Conservation (phyloP, 768 basidiomycete species). For the Lactifluus pinguis region DNA sequence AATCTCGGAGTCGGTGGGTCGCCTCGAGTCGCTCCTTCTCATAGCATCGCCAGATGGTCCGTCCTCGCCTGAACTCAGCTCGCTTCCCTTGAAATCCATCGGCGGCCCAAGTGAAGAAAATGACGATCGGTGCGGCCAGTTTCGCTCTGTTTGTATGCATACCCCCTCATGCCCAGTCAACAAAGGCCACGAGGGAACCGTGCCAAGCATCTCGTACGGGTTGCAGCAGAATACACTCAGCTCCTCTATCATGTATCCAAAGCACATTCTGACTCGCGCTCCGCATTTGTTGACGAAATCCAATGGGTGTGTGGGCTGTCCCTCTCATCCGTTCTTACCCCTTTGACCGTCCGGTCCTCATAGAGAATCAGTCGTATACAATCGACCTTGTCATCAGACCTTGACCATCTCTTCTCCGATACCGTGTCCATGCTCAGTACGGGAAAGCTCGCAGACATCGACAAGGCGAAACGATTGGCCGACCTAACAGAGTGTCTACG, state of each 20-base stretch:
- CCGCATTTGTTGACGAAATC: slow-evolving; percentile 72
- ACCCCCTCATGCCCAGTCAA: not conserved
- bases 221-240: slow-evolving; percentile 88
- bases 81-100: slow-evolving; percentile 26
- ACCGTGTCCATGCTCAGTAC: slow-evolving; percentile 46
- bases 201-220: slow-evolving; percentile 73
- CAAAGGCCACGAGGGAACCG: slow-evolving; percentile 50
- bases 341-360: slow-evolving; percentile 10
- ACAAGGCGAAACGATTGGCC: slow-evolving; percentile 49
- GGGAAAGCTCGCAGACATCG: slow-evolving; percentile 47
- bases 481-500: slow-evolving; percentile 73
- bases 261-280: slow-evolving; percentile 58
- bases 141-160: slow-evolving; percentile 6
- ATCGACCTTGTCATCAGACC: slow-evolving; percentile 75
- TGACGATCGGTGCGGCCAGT: slow-evolving; percentile 38
- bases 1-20: slow-evolving; percentile 83
- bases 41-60: slow-evolving; percentile 46
- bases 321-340: slow-evolving; percentile 7
- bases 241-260: slow-evolving; percentile 84
- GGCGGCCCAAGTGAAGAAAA: slow-evolving; percentile 29
- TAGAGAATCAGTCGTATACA: slow-evolving; percentile 80
- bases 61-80: slow-evolving; percentile 28
- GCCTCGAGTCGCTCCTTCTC: slow-evolving; percentile 78
- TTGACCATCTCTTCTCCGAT: slow-evolving; percentile 71
- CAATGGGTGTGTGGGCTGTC: slow-evolving; percentile 58